A percentile compares a stretch with the other conserved stretches of the same genome.
Conservation (phyloP, 208 protist genomes). For the Lotmaria passim region DNA sequence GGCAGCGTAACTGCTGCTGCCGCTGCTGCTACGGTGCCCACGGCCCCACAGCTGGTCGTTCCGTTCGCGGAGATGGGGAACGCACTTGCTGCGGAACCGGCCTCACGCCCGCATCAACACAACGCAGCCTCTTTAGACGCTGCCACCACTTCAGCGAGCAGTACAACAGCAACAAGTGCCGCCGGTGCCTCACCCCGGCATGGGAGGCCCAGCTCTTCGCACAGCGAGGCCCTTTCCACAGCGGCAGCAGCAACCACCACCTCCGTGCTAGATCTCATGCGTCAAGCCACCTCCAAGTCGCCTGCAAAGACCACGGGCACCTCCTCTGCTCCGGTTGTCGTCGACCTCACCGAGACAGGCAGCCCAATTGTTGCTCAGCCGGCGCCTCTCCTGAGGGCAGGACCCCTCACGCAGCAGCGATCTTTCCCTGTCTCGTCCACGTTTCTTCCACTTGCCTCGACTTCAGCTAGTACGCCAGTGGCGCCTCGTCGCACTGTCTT, state of each 20-base stretch:
- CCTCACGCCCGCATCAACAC: constrained; percentile 3
- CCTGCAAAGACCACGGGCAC: neutral
- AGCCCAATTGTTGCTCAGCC: too few species aligned
- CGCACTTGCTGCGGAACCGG: neutral
- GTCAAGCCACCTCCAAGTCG: constrained; percentile 4
- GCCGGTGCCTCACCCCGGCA: neutral
- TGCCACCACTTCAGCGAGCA: neutral
- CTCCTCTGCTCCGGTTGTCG: neutral
- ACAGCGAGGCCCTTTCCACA: neutral
- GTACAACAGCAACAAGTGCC: neutral
- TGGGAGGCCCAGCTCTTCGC: neutral
- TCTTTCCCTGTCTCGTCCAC: neutral
- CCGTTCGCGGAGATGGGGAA: constrained; percentile 25
- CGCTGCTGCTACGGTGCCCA: neutral
- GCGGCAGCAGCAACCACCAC: neutral
- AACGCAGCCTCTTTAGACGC: neutral
- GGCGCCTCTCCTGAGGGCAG: too few species aligned
- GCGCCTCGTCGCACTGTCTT: constrained; percentile 41
- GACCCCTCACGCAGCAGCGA: neutral
- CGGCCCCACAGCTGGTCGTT: constrained; percentile 9
- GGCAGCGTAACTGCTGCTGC: neutral
- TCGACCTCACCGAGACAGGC: constrained; percentile 16
- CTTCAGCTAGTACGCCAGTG: neutral
- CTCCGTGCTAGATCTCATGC: constrained; percentile 40
- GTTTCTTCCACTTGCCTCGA: neutral